Evolutionary conservation across 495 filamentous ascomycete genomes (phyloP), one percentile per base, ranked within the genome.

Genomic region (Apiosordaria backusii): DNA sequence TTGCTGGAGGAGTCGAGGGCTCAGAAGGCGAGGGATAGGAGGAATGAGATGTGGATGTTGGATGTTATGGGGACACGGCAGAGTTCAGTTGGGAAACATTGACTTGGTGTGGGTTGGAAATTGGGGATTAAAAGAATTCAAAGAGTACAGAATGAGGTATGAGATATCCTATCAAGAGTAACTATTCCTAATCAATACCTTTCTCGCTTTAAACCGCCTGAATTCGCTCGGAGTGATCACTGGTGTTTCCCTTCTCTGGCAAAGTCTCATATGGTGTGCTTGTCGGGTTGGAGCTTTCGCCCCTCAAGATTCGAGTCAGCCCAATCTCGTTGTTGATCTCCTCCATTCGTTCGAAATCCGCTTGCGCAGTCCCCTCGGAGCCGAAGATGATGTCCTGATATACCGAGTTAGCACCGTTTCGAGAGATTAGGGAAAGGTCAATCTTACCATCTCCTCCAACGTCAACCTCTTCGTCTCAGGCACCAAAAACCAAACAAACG

Each of bases 301-400:
- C 70, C 10, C 73, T 67, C n/a, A 83, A 64, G 65, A 82, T 73
- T 45, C 75, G 75, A 9, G 75, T 77, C 0, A 92, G 80, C 4
- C 89, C 89, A 67, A 93, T 85, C 73, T 91, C 88, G 60, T 80
- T 78, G 73, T 91, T 89, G 73, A 93, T 90, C 69, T 87, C 87
- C 35, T 83, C 85, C 81, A 91, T 91, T 27, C 88, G 82, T 75
- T 89, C 84, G 59, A 88, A 86, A 69, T 92, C 90, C 64, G 89
- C 88, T 35, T 87, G 82, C 0, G 89, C 89, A 13, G 85, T 84
- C 10, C 88, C 87, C 62, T 87, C 87, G 45, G 85, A 87, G 53
- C 90, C 90, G 72, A 94, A 93, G 60, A 93, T 83, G 64, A 90
- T 82, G 68, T 93, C 91, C 89, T 83, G 53, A 35, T 16, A 15